phyloP scores from a whole-genome alignment of 1,139 yeast genomes.

The Yamadazyma atmosphaerica region DNA sequence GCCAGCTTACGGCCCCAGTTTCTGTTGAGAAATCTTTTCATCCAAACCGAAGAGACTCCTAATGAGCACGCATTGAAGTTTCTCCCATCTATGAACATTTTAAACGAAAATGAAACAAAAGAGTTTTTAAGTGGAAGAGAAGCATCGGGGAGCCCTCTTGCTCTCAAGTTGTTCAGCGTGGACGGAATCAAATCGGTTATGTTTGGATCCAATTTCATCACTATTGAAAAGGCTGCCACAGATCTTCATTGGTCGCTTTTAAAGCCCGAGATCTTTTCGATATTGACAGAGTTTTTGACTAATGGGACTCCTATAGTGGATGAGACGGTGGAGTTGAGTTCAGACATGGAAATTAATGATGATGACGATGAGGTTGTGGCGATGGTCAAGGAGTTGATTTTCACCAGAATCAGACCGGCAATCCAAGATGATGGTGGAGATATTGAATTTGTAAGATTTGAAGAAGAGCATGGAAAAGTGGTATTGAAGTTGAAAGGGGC shows the following conservation, averaged over 20 bases:
- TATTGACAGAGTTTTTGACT: constrained; percentile 79
- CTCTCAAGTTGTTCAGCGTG: constrained; percentile 50
- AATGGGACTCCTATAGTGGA: constrained; percentile 67
- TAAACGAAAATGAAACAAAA: constrained; percentile 47
- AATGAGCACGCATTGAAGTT: constrained; percentile 50
- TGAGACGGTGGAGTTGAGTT: constrained; percentile 26
- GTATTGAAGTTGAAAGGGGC: constrained; percentile 71
- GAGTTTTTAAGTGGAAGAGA: constrained; percentile 58
- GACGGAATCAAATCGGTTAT: constrained; percentile 54
- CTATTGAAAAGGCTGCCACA: constrained; percentile 68
- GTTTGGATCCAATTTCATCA: constrained; percentile 69
- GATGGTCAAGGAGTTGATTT: constrained; percentile 90
- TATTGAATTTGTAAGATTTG: constrained; percentile 68
- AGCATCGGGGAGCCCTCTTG: constrained; percentile 55
- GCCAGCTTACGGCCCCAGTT: neutral
- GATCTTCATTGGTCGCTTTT: constrained; percentile 68
- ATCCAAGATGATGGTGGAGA: constrained; percentile 87
- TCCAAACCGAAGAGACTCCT: constrained; percentile 46
- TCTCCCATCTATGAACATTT: constrained; percentile 44
- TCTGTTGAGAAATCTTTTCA: constrained; percentile 28
- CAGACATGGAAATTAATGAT: constrained; percentile 46
- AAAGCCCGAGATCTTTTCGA: constrained; percentile 85
- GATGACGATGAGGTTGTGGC: constrained; percentile 79
- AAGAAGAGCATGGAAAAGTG: constrained; percentile 64
- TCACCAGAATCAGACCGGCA: constrained; percentile 94